Percentiles rank a stretch among this genome's conserved stretches.
phyloP scores from a whole-genome alignment of 2,329 filamentous ascomycete species.

The Claviceps maximensis region DNA sequence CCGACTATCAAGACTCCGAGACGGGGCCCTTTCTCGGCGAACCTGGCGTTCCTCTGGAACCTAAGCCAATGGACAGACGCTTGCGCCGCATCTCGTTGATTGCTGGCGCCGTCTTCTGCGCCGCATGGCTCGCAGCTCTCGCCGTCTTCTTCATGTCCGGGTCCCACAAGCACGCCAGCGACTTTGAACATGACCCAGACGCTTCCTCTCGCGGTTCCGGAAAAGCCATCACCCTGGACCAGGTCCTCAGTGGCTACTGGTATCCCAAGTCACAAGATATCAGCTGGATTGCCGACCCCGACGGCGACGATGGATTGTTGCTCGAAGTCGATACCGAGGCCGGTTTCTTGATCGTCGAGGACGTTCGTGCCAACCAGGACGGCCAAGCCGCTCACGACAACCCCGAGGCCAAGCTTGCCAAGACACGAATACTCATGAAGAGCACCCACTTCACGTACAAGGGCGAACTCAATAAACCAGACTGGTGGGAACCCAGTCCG shows the following conservation, averaged over 20 bases:
- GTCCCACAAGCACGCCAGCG: conserved; percentile 50
- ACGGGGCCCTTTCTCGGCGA: conserved; percentile 38
- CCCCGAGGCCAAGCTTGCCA: conserved; percentile 20
- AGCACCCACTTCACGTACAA: conserved; percentile 46
- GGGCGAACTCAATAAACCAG: conserved; percentile 40
- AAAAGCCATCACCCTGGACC: conserved; percentile 60
- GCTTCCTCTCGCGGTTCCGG: conserved; percentile 52
- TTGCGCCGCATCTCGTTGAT: conserved; percentile 51
- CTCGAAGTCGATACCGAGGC: conserved; percentile 59
- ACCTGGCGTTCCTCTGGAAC: conserved; percentile 21
- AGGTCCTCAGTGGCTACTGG: conserved; percentile 56
- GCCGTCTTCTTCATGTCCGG: conserved; percentile 52
- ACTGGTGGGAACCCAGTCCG: conserved; percentile 59
- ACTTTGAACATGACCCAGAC: conserved; percentile 53
- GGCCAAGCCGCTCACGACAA: conserved; percentile 21
- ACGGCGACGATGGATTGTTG: conserved; percentile 72
- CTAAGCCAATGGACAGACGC: conserved; percentile 50
- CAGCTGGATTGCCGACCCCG: conserved; percentile 61
- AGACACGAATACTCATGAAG: conserved; percentile 65
- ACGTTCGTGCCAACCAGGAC: conserved; percentile 47
- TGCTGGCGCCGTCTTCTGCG: conserved; percentile 44
- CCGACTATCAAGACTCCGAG: conserved; percentile 29
- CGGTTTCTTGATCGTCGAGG: conserved; percentile 74
- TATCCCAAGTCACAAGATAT: conserved; percentile 49
- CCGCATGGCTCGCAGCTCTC: conserved; percentile 56